Conservation (phyloP, 345 rosid genomes). For the Salix suchowensis region DNA sequence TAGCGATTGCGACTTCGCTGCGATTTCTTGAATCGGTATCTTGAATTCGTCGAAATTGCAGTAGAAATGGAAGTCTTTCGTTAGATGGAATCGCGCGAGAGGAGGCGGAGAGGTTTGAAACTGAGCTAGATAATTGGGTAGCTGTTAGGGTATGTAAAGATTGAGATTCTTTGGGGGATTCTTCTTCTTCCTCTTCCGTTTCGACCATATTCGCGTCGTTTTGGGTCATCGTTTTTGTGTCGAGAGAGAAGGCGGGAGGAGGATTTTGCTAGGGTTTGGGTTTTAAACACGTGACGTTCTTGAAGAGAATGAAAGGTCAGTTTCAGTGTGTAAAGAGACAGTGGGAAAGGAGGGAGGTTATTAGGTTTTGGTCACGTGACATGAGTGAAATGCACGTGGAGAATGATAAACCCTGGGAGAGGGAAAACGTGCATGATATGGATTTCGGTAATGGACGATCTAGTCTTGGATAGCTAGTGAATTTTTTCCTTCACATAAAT, state of each 20-base stretch:
- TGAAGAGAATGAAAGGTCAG: not conserved
- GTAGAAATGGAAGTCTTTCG: conserved; percentile 79
- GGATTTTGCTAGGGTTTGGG: conserved; percentile 1
- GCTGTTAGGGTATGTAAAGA: conserved; percentile 35
- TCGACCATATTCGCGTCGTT: conserved; percentile 10
- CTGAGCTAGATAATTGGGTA: conserved; percentile 41
- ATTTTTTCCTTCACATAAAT: no score
- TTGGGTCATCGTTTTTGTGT: conserved; percentile 2
- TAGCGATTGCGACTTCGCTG: conserved; percentile 41
- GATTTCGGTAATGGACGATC: not conserved
- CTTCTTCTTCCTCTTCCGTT: not conserved
- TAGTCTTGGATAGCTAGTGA: not conserved
- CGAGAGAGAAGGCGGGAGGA: not conserved
- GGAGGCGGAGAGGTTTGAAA: conserved; percentile 45
- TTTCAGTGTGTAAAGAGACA: not conserved
- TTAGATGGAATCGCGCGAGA: conserved; percentile 55
- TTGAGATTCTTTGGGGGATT: conserved; percentile 21
- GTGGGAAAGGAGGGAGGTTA: not conserved
- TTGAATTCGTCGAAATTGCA: conserved; percentile 73
- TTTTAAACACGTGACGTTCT: not conserved
- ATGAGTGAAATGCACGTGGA: not conserved
- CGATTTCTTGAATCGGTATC: conserved; percentile 44
- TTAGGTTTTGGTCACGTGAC: not conserved
- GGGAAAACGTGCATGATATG: not conserved
- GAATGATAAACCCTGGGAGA: not conserved